Percentiles rank a stretch among this genome's conserved stretches.
Conservation (phyloP, 202 grass and related monocot species). For the Carex sylvatica region DNA sequence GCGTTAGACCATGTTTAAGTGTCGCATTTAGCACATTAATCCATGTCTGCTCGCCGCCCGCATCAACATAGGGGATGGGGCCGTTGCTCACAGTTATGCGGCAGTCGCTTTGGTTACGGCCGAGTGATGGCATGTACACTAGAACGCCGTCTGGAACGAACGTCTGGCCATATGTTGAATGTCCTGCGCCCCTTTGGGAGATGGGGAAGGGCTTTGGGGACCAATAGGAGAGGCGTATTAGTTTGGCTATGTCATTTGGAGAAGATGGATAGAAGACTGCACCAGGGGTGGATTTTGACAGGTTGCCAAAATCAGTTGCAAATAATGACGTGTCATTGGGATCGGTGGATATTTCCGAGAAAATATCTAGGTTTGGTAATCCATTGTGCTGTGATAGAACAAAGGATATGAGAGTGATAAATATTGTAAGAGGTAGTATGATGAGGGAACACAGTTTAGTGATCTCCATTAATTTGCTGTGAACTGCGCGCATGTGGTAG, state of each 20-base stretch:
- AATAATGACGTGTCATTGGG: conserved; percentile 4
- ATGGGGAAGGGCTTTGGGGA: conserved; percentile 49
- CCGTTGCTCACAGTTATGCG: conserved; percentile 36
- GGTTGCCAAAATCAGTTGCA: conserved; percentile 49
- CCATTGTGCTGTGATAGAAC: conserved; percentile 18
- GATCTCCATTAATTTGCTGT: not conserved
- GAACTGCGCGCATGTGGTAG: no score
- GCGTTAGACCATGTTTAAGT: conserved; percentile 39
- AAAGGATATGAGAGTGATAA: not conserved
- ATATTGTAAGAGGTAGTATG: not conserved
- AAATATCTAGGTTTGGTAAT: conserved; percentile 23
- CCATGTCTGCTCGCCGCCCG: conserved; percentile 66
- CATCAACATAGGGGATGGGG: conserved; percentile 43
- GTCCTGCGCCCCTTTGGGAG: conserved; percentile 40
- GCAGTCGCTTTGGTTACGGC: not conserved
- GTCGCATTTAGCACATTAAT: conserved; percentile 43
- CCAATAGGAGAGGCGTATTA: conserved; percentile 39
- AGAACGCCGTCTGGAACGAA: conserved; percentile 42
- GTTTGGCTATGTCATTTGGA: conserved; percentile 38
- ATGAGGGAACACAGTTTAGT: not conserved
- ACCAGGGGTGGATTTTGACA: conserved; percentile 32
- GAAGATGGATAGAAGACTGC: conserved; percentile 44
- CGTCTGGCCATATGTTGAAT: conserved; percentile 48
- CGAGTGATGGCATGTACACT: conserved; percentile 49
- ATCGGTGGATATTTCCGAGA: conserved; percentile 25